Percentiles rank a stretch among this genome's conserved stretches.
These are phyloP conservation scores for Colletotrichum filicis DNA, from an alignment of 2,329 filamentous ascomycete genomes.

Conservation along the genomic window DNA sequence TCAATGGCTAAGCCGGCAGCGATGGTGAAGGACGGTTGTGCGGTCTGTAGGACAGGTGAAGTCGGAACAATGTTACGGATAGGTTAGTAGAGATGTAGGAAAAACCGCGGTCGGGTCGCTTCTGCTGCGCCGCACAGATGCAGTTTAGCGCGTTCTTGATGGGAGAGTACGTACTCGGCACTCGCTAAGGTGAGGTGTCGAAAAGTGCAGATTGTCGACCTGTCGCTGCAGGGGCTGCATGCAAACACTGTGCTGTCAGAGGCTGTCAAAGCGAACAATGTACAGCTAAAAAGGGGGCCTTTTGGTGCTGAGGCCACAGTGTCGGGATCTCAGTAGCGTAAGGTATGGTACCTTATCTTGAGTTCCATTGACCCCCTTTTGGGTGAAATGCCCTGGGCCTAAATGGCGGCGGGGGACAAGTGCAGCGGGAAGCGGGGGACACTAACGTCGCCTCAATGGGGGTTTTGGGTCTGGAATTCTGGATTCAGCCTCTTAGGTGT, in stretches of 20 bases:
- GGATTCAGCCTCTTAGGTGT: neutral
- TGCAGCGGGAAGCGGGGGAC: constrained; percentile 27
- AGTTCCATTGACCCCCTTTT: neutral
- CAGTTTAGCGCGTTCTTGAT: constrained; percentile 23
- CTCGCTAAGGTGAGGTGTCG: no score
- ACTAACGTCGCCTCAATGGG: constrained; percentile 10
- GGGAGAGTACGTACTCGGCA: neutral
- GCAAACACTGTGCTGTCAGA: constrained; percentile 24
- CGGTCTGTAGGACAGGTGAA: constrained; percentile 2
- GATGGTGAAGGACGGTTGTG: neutral
- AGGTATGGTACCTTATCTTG: neutral
- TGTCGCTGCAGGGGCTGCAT: neutral
- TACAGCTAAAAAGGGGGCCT: neutral
- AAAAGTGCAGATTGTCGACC: neutral
- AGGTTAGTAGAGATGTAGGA: neutral
- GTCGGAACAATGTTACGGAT: constrained; percentile 27
- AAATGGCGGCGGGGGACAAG: neutral
- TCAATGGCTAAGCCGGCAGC: constrained; percentile 1
- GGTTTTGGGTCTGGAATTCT: neutral
- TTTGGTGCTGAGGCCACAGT: constrained; percentile 8
- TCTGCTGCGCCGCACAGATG: constrained; percentile 31
- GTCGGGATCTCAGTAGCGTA: neutral
- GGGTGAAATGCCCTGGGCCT: neutral
- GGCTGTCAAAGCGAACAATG: constrained; percentile 13
- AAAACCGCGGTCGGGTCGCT: constrained; percentile 13